Percentiles rank a stretch among this genome's conserved stretches.
Evolutionary conservation across 2,329 filamentous ascomycete genomes (phyloP).

Genomic region (Knufia fluminis): DNA sequence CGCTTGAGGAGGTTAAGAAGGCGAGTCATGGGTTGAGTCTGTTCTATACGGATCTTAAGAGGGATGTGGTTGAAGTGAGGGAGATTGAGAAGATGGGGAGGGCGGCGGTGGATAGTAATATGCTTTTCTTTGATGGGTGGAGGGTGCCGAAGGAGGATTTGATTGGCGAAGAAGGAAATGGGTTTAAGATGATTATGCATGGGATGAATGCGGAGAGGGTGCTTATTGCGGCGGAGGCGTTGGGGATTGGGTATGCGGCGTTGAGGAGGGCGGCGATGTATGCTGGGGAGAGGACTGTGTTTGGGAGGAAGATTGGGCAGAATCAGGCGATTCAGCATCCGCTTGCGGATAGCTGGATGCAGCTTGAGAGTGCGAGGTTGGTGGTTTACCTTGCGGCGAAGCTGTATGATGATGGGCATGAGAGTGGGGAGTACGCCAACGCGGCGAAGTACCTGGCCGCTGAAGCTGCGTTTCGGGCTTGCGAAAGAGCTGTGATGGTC

Average conservation of each 20-base stretch:
- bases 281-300: constrained; percentile 43
- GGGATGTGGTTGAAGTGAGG: constrained; percentile 30
- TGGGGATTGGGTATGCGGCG: constrained; percentile 39
- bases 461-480: constrained; percentile 52
- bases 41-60: constrained; percentile 38
- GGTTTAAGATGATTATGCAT: constrained; percentile 37
- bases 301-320: constrained; percentile 49
- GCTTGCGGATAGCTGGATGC: constrained; percentile 51
- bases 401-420: constrained; percentile 47
- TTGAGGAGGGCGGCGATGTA: constrained; percentile 37
- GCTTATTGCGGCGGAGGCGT: constrained; percentile 31
- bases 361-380: constrained; percentile 51
- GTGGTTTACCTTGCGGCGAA: constrained; percentile 53
- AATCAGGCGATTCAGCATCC: constrained; percentile 54
- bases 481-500: constrained; percentile 48
- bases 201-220: constrained; percentile 34
- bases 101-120: constrained; percentile 37
- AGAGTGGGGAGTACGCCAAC: constrained; percentile 47
- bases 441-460: constrained; percentile 50
- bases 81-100: constrained; percentile 41
- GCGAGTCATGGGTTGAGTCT: constrained; percentile 36
- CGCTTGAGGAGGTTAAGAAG: constrained; percentile 34
- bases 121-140: constrained; percentile 38
- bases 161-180: constrained; percentile 36
- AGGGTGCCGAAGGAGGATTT: constrained; percentile 31